phyloP scores from a whole-genome alignment of 2,329 filamentous ascomycete genomes.

The Aspergillus sp. region DNA sequence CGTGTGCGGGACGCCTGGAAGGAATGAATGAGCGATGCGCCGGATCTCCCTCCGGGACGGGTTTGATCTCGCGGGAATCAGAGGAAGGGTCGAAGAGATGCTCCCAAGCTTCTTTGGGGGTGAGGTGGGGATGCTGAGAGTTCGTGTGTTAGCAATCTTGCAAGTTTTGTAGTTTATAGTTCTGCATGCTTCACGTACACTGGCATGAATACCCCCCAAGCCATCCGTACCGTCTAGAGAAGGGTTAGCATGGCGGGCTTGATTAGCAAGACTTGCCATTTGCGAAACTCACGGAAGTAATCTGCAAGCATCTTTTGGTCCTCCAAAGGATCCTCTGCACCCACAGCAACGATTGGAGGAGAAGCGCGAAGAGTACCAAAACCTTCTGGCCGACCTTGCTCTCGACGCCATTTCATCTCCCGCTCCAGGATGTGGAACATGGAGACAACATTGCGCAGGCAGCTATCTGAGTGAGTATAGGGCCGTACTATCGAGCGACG shows the following conservation, averaged over 20 bases:
- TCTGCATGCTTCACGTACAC: slow-evolving; percentile 33
- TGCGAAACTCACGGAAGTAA: slow-evolving; percentile 71
- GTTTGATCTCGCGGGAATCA: slow-evolving; percentile 50
- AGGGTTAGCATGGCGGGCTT: slow-evolving; percentile 2
- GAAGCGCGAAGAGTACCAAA: slow-evolving; percentile 71
- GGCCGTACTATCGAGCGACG: neutral
- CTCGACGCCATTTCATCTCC: slow-evolving; percentile 79
- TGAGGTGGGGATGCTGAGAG: slow-evolving; percentile 68
- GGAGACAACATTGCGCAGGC: slow-evolving; percentile 82
- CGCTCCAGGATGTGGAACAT: slow-evolving; percentile 91
- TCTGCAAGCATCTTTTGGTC: slow-evolving; percentile 79
- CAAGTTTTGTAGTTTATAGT: neutral
- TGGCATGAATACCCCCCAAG: slow-evolving; percentile 70
- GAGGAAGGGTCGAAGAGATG: slow-evolving; percentile 60
- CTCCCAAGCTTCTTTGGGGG: slow-evolving; percentile 72
- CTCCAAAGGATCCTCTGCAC: slow-evolving; percentile 80
- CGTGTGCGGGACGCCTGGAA: slow-evolving; percentile 71
- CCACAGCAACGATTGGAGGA: slow-evolving; percentile 84
- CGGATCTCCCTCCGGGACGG: slow-evolving; percentile 38
- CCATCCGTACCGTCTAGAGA: slow-evolving; percentile 71
- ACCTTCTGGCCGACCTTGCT: slow-evolving; percentile 65
- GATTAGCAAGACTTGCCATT: slow-evolving; percentile 31
- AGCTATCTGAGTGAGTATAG: slow-evolving; percentile 53
- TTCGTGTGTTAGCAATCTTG: slow-evolving; percentile 18
- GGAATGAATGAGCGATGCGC: slow-evolving; percentile 67